Base-by-base conservation (phyloP, 768 basidiomycete species). In the Lentinula sp. region DNA sequence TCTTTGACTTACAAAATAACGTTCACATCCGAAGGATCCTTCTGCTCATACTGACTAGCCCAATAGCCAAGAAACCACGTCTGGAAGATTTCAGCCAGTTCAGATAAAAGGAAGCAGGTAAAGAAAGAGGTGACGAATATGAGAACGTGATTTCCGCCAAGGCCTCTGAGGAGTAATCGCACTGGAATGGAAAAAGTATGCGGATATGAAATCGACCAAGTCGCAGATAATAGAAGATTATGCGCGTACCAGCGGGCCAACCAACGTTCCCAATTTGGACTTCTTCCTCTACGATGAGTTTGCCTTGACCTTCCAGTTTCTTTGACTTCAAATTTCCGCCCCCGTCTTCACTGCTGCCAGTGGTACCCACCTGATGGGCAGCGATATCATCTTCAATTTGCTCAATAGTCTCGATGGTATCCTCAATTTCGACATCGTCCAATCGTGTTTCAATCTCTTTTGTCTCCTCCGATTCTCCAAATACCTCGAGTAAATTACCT, bases 221-320 rank as follows among this genome's bases (percentile, higher is more conserved):
- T 49, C 2, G n/a, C 8, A 37, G 49, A 61, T 58, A 64, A 71
- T 28, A 28, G 3, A 28, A 28, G 28, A 4, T 28, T 28, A 28
- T 28, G 28, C 28, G 28, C 74, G 61, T 69, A 71, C 78, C 63
- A 45, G 81, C 73, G 40, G 73, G 60, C 79, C 81, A 83, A 50
- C 81, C 80, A 32, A 88, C 79, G 61, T 82, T 83, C 0, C 87
- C 86, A 56, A 79, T 76, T 5, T 75, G 79, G 49, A 87, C 77
- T 66, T 89, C 88, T 67, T 89, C 88, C 0, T 79, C 80, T 6
- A 85, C 70, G 50, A 88, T 79, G n/a, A 89, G 75, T 66, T 87
- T 86, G 2, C 85, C 85, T 50, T 78, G 77, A n/a, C 67, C 66
- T 40, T 43, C 55, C 21, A 48, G 18, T 11, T 45, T 45, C 39